These are phyloP conservation scores for Echeveria elegans DNA, from an alignment of 164 flowering plant genomes.

Conservation along the genomic window DNA sequence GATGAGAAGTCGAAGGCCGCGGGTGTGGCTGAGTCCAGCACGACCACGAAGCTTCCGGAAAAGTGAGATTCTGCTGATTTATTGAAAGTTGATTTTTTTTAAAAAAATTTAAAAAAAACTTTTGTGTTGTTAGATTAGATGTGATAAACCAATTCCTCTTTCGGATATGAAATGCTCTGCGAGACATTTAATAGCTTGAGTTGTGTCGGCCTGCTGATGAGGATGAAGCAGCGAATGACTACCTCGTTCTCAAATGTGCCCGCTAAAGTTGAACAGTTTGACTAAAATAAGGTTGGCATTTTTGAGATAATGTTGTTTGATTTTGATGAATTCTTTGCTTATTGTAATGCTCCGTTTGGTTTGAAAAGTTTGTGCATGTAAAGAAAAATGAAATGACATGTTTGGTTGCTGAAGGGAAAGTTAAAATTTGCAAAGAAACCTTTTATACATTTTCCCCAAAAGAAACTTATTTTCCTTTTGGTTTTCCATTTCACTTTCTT, in stretches of 20 bases:
- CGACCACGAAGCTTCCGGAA: constrained; percentile 20
- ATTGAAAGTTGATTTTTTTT: background rate
- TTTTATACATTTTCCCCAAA: no score
- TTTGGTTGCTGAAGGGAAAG: no score
- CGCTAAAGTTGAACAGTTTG: constrained; percentile 35
- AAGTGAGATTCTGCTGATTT: constrained; percentile 15
- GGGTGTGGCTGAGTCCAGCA: no score
- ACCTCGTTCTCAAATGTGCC: constrained; percentile 46
- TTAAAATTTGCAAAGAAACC: no score
- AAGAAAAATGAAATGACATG: no score
- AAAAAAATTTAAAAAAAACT: background rate
- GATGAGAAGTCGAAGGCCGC: no score
- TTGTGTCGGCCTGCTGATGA: background rate
- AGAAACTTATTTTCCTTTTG: no score
- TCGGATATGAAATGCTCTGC: constrained; percentile 7
- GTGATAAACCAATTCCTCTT: constrained; percentile 13
- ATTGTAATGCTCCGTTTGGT: no score
- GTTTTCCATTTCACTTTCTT: no score
- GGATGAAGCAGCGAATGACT: constrained; percentile 31
- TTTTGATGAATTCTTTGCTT: background rate
- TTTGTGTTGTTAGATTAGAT: background rate
- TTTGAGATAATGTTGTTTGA: background rate
- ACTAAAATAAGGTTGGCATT: constrained; percentile 74
- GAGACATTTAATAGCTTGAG: background rate
- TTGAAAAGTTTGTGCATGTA: no score